Percentiles rank a stretch among this genome's conserved stretches.
Conservation (phyloP, 2,329 filamentous ascomycete genomes). For the Alternaria incomplexa region DNA sequence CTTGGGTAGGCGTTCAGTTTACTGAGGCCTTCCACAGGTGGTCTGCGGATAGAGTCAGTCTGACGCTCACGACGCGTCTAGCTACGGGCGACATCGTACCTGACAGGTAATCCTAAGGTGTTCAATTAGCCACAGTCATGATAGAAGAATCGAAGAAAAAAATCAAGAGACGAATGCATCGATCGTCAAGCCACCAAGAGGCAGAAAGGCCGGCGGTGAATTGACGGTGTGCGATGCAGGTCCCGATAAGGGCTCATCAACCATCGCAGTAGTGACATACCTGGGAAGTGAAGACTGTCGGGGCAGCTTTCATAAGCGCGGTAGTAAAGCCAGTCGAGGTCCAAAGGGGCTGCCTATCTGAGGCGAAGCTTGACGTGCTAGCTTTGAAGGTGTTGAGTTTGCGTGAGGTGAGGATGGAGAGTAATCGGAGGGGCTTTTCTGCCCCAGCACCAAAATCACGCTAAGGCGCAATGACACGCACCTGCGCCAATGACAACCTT, state of each 20-base stretch:
- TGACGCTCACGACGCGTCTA: conserved; percentile 19
- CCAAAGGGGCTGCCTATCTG: conserved; percentile 29
- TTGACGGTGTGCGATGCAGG: conserved; percentile 38
- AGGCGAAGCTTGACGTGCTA: not conserved
- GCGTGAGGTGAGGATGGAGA: not conserved
- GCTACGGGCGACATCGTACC: conserved; percentile 49
- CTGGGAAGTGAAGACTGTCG: conserved; percentile 61
- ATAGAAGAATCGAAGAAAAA: conserved; percentile 6
- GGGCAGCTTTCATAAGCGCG: conserved; percentile 58
- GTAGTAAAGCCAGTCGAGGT: conserved; percentile 32
- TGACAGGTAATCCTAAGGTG: conserved; percentile 67
- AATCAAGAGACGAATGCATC: conserved; percentile 7
- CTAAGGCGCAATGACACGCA: conserved; percentile 2
- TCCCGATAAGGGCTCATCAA: conserved; percentile 36
- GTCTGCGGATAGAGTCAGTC: conserved; percentile 53
- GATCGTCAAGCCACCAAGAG: conserved; percentile 10
- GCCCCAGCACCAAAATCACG: not conserved
- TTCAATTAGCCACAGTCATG: conserved; percentile 44
- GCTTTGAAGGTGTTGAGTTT: not conserved
- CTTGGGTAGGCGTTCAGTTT: conserved; percentile 57
- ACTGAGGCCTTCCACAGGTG: conserved; percentile 72
- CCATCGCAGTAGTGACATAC: conserved; percentile 46
- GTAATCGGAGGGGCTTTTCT: conserved; percentile 2
- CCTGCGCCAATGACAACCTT: not conserved
- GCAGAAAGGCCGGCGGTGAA: conserved; percentile 21